Base-by-base conservation (phyloP, 352 stramenopile species). In the Thalassiosira gravida region DNA sequence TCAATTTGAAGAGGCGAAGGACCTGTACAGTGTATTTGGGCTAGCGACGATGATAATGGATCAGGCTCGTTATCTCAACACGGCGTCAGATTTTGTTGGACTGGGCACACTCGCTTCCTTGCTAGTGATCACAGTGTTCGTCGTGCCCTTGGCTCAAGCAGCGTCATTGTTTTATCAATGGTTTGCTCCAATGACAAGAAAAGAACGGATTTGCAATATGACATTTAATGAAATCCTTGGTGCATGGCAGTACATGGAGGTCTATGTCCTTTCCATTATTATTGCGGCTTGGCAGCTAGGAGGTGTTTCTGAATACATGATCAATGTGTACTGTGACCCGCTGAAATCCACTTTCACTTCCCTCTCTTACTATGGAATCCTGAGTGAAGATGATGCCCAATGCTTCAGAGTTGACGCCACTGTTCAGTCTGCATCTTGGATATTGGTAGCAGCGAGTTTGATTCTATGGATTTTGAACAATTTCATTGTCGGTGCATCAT, bases 201-300 rank as follows among this genome's bases (percentile, higher is more conserved):
- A 74, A 64, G 39, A 79, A 56, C 56, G 82, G 27, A 57, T 56
- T n/a, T 56, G 63, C n/a, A 84, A 87, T 46, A 32, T 46, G 18
- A 70, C 80, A 11, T 32, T 87, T 14, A 85, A 85, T 64, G 90
- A 94, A 69, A 84, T 87, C 47, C 55, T 94, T 0, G 67, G 62
- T 64, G 86, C 90, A 44, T 94, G 90, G 90, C 87, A 94, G 35
- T 94, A 94, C 63, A 88, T 86, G 50, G 90, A 94, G 77, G 90
- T 94, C 8, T 93, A 88, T 65, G 75, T 94, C 0, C 61, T 93
- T 39, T 77, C 81, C 7, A 82, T 92, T 29, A 76, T 93, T 25
- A 89, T 94, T 55, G 76, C 82, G 14, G 83, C 75, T 11, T 87
- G 78, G 82, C 90, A 94, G 71, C 58, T 94, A 24, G 84, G 84